Base-by-base conservation (phyloP, 345 rosid species). In the Mercurialis annua region DNA sequence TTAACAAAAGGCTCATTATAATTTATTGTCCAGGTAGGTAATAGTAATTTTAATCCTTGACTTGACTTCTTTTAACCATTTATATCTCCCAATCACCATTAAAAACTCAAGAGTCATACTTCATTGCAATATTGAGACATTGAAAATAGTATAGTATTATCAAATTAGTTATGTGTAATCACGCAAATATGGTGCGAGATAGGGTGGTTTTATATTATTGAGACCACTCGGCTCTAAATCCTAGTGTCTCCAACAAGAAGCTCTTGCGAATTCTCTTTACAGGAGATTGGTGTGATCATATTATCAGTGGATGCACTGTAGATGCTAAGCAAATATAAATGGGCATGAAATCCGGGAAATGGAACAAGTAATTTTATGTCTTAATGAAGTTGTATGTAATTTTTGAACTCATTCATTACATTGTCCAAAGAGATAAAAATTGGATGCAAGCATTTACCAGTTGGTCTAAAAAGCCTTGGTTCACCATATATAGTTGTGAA, bases 391-490 rank as follows among this genome's bases (percentile, higher is more conserved):
- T 30, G 4, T 29, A 24, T 7, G 38, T 26, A 15, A 26, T 20
- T 33, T 15, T 30, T 59, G n/a, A 49, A 50, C 5, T 59, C 24
- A 20, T 10, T 51, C 26, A 5, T 44, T 55, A 34, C 29, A 18
- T n/a, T 27, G 0, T 48, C 34, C 4, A 17, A 33, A 23, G 26
- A 54, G 47, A 26, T 14, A 69, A 60, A 47, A 18, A 66, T 2
- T 24, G 9, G 10, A 53, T 31, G 27, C 51, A 59, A 56, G 69
- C 15, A 42, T 77, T 71, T 71, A 93, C 97, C 98, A 1, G 98
- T 93, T 49, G 98, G 86, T 70, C 96, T 85, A 83, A 93, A 93
- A 20, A 90, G 71, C 83, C 96, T 87, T 62, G 98, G 98, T 71
- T 80, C 82, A 62, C 95, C 98, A 79, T 93, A 80, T 66, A 85